Conservation (phyloP, 31 red algal genomes). For the Endocladia muricata region DNA sequence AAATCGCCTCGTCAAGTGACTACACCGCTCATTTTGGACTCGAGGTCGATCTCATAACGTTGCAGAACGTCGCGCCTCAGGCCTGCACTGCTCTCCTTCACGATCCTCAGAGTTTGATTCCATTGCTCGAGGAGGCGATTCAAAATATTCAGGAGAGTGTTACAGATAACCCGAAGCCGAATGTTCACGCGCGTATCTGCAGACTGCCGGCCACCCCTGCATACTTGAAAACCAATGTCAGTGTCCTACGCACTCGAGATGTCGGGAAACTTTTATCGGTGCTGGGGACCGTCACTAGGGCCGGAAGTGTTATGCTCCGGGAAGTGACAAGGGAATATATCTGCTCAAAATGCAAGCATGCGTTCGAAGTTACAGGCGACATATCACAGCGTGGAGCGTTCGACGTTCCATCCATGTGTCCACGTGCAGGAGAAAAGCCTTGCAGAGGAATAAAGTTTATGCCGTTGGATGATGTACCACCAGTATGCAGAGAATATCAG, state of each 20-base stretch:
- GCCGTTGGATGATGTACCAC: slow-evolving; percentile 22
- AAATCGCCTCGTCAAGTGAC: slow-evolving; percentile 6
- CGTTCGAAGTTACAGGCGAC: slow-evolving; percentile 54
- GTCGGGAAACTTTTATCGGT: slow-evolving; percentile 68
- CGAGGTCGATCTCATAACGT: slow-evolving; percentile 28
- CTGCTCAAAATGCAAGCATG: slow-evolving; percentile 74
- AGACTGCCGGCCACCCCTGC: slow-evolving; percentile 32
- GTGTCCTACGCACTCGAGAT: slow-evolving; percentile 60
- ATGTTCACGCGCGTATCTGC: slow-evolving; percentile 45
- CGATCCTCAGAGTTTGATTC: slow-evolving; percentile 5
- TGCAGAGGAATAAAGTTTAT: slow-evolving; percentile 49
- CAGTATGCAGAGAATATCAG: slow-evolving; percentile 79
- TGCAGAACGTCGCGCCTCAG: slow-evolving; percentile 13
- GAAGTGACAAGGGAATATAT: slow-evolving; percentile 67
- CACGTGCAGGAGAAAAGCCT: slow-evolving; percentile 32
- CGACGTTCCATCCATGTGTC: slow-evolving; percentile 70
- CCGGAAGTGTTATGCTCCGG: slow-evolving; percentile 79
- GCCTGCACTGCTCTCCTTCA: slow-evolving; percentile 1
- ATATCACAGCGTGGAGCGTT: slow-evolving; percentile 61
- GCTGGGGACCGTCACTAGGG: slow-evolving; percentile 78
- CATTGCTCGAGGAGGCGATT: slow-evolving; percentile 33
- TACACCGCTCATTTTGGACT: slow-evolving; percentile 35
- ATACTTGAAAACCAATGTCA: slow-evolving; percentile 45
- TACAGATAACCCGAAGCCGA: slow-evolving; percentile 27
- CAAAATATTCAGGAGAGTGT: slow-evolving; percentile 34